Conservation (phyloP, 1,139 yeast genomes). For the Zygoascus hellenicus region DNA sequence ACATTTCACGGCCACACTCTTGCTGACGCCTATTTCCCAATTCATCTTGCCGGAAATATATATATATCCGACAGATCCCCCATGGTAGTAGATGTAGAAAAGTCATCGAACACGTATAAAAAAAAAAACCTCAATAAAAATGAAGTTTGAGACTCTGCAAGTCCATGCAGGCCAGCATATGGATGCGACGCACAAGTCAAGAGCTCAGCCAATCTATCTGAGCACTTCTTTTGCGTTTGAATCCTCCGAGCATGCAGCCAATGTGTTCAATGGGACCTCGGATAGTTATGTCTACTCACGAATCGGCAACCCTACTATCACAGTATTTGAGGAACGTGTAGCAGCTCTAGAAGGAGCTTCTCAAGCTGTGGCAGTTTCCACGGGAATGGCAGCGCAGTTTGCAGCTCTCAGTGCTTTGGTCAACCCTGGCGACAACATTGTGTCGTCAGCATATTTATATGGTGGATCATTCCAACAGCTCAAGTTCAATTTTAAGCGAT, state of each 20-base stretch:
- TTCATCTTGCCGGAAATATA: too few relatives aligned
- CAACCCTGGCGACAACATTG: constrained; percentile 80
- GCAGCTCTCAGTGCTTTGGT: constrained; percentile 80
- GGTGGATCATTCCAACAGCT: constrained; percentile 97
- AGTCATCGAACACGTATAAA: too few relatives aligned
- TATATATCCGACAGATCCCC: too few relatives aligned
- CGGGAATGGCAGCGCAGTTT: constrained; percentile 95
- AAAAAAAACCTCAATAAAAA: not conserved
- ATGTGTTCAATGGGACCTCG: constrained; percentile 74
- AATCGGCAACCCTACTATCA: constrained; percentile 87
- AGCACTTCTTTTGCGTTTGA: constrained; percentile 72
- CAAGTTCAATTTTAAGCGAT: constrained; percentile 83
- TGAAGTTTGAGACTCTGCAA: constrained; percentile 77
- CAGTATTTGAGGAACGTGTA: constrained; percentile 82
- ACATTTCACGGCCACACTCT: too few relatives aligned
- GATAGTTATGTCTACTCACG: constrained; percentile 86
- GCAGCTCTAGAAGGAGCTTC: constrained; percentile 92
- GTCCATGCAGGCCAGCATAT: constrained; percentile 83
- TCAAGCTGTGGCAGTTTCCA: constrained; percentile 80
- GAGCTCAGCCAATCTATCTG: constrained; percentile 86
- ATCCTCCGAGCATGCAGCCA: constrained; percentile 87
- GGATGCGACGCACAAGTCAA: constrained; percentile 55
- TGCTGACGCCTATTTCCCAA: too few relatives aligned
- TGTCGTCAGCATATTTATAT: constrained; percentile 81
- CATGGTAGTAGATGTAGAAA: too few relatives aligned